These are phyloP conservation scores for Sordaria brevicollis DNA, from an alignment of 495 filamentous ascomycete genomes.

Conservation along the genomic window DNA sequence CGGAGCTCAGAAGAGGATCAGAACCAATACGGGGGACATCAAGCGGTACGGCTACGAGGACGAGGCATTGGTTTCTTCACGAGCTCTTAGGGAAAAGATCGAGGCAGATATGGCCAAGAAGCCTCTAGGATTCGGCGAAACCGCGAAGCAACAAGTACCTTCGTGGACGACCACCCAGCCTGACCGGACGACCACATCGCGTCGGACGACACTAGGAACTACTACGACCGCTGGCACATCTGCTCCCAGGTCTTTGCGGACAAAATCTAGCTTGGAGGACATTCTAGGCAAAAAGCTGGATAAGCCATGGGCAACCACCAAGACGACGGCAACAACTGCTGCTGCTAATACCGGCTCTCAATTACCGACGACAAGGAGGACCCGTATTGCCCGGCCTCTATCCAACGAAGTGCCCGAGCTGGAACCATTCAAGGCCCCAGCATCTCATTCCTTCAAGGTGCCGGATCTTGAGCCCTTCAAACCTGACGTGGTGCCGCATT, in stretches of 20 bases:
- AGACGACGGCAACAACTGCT: background rate
- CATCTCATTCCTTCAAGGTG: background rate
- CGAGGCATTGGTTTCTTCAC: conserved; percentile 13
- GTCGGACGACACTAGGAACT: background rate
- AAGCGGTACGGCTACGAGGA: conserved; percentile 10
- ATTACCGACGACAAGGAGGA: background rate
- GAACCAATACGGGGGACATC: conserved; percentile 1
- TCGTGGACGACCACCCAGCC: background rate
- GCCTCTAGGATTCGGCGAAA: background rate
- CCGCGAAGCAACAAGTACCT: background rate
- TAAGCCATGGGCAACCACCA: background rate
- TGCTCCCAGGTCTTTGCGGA: background rate
- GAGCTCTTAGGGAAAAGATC: conserved; percentile 19
- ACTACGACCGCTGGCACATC: background rate
- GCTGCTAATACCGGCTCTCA: background rate
- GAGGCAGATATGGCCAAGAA: conserved; percentile 16
- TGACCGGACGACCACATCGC: background rate
- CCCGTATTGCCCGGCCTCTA: background rate
- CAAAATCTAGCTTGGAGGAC: background rate
- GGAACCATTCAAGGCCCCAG: conserved; percentile 23
- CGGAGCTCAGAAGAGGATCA: background rate
- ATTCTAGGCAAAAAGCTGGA: background rate
- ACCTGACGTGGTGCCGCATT: conserved; percentile 30
- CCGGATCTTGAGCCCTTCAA: conserved; percentile 14
- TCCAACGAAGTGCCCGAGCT: conserved; percentile 11